Evolutionary conservation across 176 grass and related monocot species (phyloP).

Genomic region (Triticum dicoccoides): DNA sequence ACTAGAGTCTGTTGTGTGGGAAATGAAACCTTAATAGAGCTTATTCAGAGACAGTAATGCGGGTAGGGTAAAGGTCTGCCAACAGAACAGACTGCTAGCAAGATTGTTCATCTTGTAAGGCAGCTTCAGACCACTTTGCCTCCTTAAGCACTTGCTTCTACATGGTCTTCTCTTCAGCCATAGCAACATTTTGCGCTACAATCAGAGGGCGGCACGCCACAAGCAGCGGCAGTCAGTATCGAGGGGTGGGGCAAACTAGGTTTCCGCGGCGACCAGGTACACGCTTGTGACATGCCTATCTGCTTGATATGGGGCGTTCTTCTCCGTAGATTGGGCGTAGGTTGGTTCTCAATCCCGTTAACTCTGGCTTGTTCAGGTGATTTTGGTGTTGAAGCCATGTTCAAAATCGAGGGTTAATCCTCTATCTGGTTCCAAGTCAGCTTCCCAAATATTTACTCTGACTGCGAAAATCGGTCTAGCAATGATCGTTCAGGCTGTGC

Average conservation of each 20-base stretch:
- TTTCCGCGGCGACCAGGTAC: neutral
- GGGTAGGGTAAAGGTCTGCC: constrained; percentile 55
- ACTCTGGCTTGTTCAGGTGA: neutral
- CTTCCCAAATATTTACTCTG: neutral
- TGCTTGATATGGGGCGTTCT: neutral
- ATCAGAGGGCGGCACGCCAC: neutral
- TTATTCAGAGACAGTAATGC: no score
- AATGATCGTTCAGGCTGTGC: neutral
- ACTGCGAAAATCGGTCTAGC: neutral
- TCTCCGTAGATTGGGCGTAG: neutral
- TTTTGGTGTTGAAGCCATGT: neutral
- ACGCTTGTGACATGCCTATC: neutral
- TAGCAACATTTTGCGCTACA: constrained; percentile 61
- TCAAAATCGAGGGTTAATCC: neutral
- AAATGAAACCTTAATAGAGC: no score
- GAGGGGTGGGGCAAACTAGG: neutral
- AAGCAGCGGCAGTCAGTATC: neutral
- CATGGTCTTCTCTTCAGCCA: constrained; percentile 70
- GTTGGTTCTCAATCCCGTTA: neutral
- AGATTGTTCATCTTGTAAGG: constrained; percentile 62
- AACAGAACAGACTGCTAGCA: constrained; percentile 56
- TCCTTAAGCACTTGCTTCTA: constrained; percentile 63
- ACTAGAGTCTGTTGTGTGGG: no score
- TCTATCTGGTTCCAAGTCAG: neutral
- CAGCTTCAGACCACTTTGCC: constrained; percentile 68